These are phyloP conservation scores for Pythium volutum DNA, from an alignment of 352 stramenopile genomes.

Conservation along the genomic window DNA sequence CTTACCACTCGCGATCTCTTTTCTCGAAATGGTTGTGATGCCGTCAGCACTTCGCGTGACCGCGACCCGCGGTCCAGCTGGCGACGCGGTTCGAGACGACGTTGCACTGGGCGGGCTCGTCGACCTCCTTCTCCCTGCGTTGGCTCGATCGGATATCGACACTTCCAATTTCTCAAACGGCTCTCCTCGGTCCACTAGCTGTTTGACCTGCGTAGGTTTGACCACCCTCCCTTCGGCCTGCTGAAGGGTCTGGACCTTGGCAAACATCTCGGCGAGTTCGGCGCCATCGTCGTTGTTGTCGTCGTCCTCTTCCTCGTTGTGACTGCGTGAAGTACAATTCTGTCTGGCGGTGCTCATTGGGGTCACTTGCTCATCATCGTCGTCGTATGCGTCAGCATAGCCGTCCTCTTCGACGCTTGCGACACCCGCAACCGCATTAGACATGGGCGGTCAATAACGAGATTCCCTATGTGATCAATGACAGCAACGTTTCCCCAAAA, in stretches of 20 bases:
- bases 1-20: constrained; percentile 15
- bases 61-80: constrained; percentile 3
- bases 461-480: not conserved
- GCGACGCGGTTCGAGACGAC: constrained; percentile 14
- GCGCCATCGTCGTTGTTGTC: constrained; percentile 44
- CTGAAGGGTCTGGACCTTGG: constrained; percentile 70
- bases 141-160: constrained; percentile 5
- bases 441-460: constrained; percentile 4
- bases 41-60: constrained; percentile 40
- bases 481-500: not conserved
- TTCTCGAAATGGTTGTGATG: constrained; percentile 59
- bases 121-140: constrained; percentile 15
- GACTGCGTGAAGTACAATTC: not conserved
- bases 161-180: constrained; percentile 12
- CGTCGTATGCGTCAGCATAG: constrained; percentile 15
- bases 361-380: not conserved
- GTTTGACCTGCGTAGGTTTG: constrained; percentile 10
- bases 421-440: not conserved
- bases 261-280: constrained; percentile 68
- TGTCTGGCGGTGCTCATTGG: not conserved
- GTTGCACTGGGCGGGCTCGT: constrained; percentile 5
- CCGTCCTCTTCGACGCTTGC: constrained; percentile 4
- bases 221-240: constrained; percentile 34
- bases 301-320: constrained; percentile 15
- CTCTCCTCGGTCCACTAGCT: constrained; percentile 11